Evolutionary conservation across 2,329 filamentous ascomycete species (phyloP), one percentile per base, ranked within the genome.

Genomic region (Arthrobotrys iridis): DNA sequence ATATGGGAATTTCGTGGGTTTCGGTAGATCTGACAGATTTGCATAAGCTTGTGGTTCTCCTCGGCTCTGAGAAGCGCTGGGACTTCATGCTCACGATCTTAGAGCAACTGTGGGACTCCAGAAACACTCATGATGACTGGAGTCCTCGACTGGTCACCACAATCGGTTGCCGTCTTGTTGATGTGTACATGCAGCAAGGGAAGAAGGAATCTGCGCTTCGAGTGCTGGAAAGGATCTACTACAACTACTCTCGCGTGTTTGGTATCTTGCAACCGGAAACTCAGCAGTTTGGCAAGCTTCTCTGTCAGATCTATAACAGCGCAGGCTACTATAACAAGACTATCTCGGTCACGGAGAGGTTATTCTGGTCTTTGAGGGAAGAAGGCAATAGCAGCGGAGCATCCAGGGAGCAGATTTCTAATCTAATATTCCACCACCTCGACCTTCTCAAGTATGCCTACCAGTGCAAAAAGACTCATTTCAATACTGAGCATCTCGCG

Each of bases 1-100:
- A 57, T 26, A 59, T 60, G 43, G 60, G 68, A 5, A 57, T 73
- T 6, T 73, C 68, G 2, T 73, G 68, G 68, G 68, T 73, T n/a
- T 65, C 59, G 0, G 68, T 73, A 4, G 60, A 65, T 13, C 24
- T 73, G 26, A 46, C 20, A 7, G 68, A 73, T 33, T 11, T 73
- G 8, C 58, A 73, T 30, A 62, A 52, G 15, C 60, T 73, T 6
- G 24, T 73, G 1, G 18, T 60, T 3, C 52, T 73, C 1, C 26
- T 73, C 0, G 60, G 59, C 2, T 24, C 50, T n/a, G 68, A 73
- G 15, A 30, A 22, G 20, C 50, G 68, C 4, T 73, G 68, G 68
- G 59, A 65, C 8, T 66, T 73, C 11, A 73, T 73, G 68, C 18
- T 66, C 0, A 65, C 52, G 4, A 73, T 73, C 18, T 46, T 73